Base-by-base conservation (phyloP, 441 rosid genomes). In the Macaranga tanarius region DNA sequence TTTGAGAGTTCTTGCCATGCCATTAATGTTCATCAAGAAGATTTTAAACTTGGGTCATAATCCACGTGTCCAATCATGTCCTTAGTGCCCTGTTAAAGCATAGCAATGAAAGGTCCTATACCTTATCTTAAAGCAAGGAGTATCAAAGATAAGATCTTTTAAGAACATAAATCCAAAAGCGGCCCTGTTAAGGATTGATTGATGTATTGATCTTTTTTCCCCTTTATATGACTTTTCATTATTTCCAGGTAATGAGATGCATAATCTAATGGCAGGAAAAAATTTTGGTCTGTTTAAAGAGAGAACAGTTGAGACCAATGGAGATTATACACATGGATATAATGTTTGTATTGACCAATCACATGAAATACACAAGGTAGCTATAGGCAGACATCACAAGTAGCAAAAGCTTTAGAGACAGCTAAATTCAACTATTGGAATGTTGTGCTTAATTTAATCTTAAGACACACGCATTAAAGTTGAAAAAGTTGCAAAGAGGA, bases 41-140 rank as follows among this genome's bases (percentile, higher is more conserved):
- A 70, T 60, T 16, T 52, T 61, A 66, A 66, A 38, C 48, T 23
- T 2, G 66, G 65, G 80, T 82, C 86, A 71, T 12, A 59, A 10
- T 67, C 82, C 77, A 61, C 20, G 34, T 31, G 73, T 74, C 80
- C 1, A 72, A 76, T 81, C 88, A 74, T 72, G 86, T 78, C 75
- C 78, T 62, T 52, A 12, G 51, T 84, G 91, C 83, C 81, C 72
- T 77, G 78, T 69, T 73, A 82, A 86, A 86, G 87, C 74, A 62
- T 68, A 66, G 79, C 88, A 83, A 44, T 9, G 72, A 38, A 71
- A 73, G 71, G 76, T 75, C 79, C 71, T 50, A 73, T 17, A 68
- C 82, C 86, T 87, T 81, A 84, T 87, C 91, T 70, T 40, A 54
- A 81, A 62, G 62, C 38, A 40, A 52, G 25, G n/a, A 17, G 65